Percentiles rank a stretch among this genome's conserved stretches.
Conservation (phyloP, 2,329 filamentous ascomycete species). For the Epichloe scottii region DNA sequence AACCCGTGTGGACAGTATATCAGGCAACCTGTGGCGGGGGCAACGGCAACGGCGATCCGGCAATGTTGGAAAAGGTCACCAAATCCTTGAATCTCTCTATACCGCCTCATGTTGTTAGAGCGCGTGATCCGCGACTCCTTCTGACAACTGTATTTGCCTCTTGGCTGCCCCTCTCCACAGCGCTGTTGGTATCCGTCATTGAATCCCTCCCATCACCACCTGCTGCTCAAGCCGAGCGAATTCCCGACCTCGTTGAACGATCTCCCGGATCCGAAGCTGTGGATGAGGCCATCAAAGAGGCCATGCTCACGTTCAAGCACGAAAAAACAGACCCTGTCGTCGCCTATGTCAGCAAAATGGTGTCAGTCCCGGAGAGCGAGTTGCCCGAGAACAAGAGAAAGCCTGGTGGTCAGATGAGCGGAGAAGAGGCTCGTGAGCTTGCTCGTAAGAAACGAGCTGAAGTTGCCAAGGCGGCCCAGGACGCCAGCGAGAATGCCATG, state of each 20-base stretch:
- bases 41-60: constrained; percentile 70
- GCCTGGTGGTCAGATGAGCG: constrained; percentile 57
- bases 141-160: constrained; percentile 76
- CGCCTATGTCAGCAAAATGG: constrained; percentile 97
- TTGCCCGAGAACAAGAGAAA: constrained; percentile 69
- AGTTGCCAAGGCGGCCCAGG: constrained; percentile 58
- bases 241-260: constrained; percentile 65
- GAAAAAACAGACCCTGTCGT: constrained; percentile 64
- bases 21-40: constrained; percentile 76
- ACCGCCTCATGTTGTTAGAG: constrained; percentile 70
- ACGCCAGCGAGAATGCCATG: constrained; percentile 34
- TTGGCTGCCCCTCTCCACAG: constrained; percentile 89
- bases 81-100: constrained; percentile 80
- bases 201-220: constrained; percentile 83
- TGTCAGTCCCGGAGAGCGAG: constrained; percentile 86
- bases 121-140: constrained; percentile 70
- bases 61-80: constrained; percentile 82
- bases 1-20: constrained; percentile 94
- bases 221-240: constrained; percentile 63
- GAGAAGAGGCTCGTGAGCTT: constrained; percentile 81
- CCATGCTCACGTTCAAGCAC: constrained; percentile 70
- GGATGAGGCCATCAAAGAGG: constrained; percentile 55
- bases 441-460: constrained; percentile 83
- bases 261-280: constrained; percentile 69
- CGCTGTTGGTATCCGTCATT: constrained; percentile 82